Conservation (phyloP, 345 rosid genomes). For the Noccaea caerulescens region DNA sequence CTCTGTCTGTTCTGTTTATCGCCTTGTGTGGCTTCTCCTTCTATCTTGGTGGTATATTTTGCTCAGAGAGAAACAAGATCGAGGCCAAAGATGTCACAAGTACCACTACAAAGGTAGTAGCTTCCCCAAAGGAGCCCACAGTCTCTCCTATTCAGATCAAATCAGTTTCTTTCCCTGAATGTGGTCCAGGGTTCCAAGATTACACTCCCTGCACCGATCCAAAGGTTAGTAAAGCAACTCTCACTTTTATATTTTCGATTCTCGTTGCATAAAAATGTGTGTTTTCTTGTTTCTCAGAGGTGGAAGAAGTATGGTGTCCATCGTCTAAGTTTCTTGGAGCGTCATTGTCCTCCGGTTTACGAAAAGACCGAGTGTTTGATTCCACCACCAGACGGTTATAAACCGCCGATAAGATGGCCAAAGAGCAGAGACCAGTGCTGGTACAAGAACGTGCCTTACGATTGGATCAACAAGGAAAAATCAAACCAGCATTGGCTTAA, state of each 20-base stretch:
- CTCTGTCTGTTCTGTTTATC: constrained; percentile 53
- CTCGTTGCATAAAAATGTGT: neutral
- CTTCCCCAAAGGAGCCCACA: constrained; percentile 51
- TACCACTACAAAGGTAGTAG: constrained; percentile 45
- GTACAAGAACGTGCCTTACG: constrained; percentile 97
- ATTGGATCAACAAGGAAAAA: constrained; percentile 96
- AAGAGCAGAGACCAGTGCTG: constrained; percentile 91
- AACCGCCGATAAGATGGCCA: constrained; percentile 93
- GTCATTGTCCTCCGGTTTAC: constrained; percentile 86
- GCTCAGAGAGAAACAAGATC: constrained; percentile 58
- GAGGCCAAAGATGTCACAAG: constrained; percentile 48
- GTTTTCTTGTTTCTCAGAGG: constrained; percentile 53
- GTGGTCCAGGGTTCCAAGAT: constrained; percentile 79
- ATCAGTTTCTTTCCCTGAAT: constrained; percentile 67
- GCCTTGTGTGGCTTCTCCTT: constrained; percentile 83
- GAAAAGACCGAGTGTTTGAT: constrained; percentile 86
- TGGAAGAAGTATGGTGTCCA: constrained; percentile 91
- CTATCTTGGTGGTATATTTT: constrained; percentile 86
- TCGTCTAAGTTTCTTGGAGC: constrained; percentile 90
- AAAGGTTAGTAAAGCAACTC: constrained; percentile 50
- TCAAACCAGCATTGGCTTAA: constrained; percentile 97
- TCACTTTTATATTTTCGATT: neutral
- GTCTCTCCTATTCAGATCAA: constrained; percentile 67
- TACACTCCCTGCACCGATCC: constrained; percentile 99
- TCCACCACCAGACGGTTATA: constrained; percentile 97